Evolutionary conservation across 441 rosid species (phyloP).

Genomic region (Populus trichocarpa): DNA sequence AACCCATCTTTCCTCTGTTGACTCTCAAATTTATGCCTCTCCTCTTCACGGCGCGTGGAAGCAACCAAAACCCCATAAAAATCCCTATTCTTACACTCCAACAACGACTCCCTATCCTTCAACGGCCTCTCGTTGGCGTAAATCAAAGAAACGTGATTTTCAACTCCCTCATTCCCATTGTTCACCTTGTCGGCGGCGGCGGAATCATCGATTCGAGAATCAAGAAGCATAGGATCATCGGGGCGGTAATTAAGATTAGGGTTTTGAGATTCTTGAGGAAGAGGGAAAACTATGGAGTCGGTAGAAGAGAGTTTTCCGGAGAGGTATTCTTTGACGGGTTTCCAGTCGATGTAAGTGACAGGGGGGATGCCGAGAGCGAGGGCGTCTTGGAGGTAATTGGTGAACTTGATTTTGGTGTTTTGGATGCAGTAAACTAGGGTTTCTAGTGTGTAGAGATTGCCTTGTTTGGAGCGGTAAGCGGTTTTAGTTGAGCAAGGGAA

Average conservation of each 20-base stretch:
- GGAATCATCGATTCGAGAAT: neutral
- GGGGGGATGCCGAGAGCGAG: slow-evolving; percentile 56
- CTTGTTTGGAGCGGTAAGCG: slow-evolving; percentile 80
- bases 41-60: slow-evolving; percentile 83
- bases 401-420: slow-evolving; percentile 62
- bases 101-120: slow-evolving; percentile 67
- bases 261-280: slow-evolving; percentile 37
- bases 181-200: neutral
- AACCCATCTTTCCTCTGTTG: slow-evolving; percentile 94
- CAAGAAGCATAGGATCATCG: slow-evolving; percentile 26
- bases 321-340: slow-evolving; percentile 80
- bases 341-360: slow-evolving; percentile 76
- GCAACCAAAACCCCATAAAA: slow-evolving; percentile 71
- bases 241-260: slow-evolving; percentile 37
- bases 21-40: slow-evolving; percentile 77
- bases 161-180: slow-evolving; percentile 25
- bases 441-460: slow-evolving; percentile 75
- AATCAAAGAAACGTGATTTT: slow-evolving; percentile 44
- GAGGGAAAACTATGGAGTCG: slow-evolving; percentile 67
- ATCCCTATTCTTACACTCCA: slow-evolving; percentile 71
- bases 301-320: slow-evolving; percentile 58
- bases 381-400: slow-evolving; percentile 70
- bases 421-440: slow-evolving; percentile 63
- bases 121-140: slow-evolving; percentile 63
- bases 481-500: slow-evolving; percentile 66